Base-by-base conservation (phyloP, 2,329 filamentous ascomycete genomes). In the Verticillium longisporum region DNA sequence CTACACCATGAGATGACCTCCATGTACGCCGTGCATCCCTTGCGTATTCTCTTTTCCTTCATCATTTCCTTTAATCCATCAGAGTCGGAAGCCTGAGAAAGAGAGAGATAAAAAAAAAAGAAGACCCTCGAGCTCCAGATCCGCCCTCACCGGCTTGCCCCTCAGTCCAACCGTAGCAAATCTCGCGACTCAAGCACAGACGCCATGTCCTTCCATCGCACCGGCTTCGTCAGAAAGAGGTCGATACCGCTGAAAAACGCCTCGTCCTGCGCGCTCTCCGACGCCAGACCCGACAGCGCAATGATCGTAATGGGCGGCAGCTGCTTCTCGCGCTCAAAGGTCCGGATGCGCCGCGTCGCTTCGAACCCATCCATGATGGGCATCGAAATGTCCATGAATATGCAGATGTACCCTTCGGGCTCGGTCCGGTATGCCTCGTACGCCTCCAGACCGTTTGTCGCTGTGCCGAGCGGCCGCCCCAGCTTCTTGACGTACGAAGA, bases 321-420 rank as follows among this genome's bases (percentile, higher is more conserved):
- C 0, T 73, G 70, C 6, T 74, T 67, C 0, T 79, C 72, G 3
- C 73, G 70, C 66, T 86, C 83, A 37, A 80, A 73, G 1, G 75
- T 73, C 1, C 83, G 75, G 14, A 85, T 83, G n/a, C 73, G 71
- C 1, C 77, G 71, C 1, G 81, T 83, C 0, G 79, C 77, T 15
- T 79, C 79, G 2, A 83, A 75, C 0, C 81, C 81, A 62, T 86
- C 79, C 67, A 86, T 80, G 2, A 84, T 70, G 0, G 83, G 83
- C 83, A 86, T 86, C 60, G 77, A 83, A 1, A 85, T 79, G 64
- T 86, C 83, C 67, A 77, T 78, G 4, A 78, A 63, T 0, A 78
- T 63, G 57, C 70, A 74, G 0, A 61, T 62, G 31, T 68, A 76
- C 0, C 66, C 58, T 0, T 64, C 64, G 0, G 68, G 68, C 1